phyloP scores from a whole-genome alignment of 2,329 filamentous ascomycete species.

The Sporothrix curviconia region DNA sequence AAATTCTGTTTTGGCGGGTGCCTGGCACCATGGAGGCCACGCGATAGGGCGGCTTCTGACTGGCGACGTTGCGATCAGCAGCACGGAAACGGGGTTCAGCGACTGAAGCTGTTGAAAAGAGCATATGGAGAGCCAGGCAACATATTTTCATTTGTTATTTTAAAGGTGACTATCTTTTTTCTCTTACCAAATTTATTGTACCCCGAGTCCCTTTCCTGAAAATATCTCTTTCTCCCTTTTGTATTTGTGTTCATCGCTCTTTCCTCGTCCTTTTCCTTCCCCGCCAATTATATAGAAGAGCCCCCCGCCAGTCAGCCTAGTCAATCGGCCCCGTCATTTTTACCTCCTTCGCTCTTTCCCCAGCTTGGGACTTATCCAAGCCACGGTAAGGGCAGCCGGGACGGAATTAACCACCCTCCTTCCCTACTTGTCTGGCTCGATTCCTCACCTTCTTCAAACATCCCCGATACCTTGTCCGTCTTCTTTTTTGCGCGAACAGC shows the following conservation, averaged over 20 bases:
- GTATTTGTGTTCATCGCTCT: background rate
- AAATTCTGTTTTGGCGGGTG: slow-evolving; percentile 1
- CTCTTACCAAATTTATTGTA: background rate
- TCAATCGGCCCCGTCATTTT: slow-evolving; percentile 2
- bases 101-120: background rate
- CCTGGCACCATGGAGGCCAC: slow-evolving; percentile 4
- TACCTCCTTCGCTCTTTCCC: background rate
- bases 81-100: too few relatives aligned
- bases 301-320: slow-evolving; percentile 12
- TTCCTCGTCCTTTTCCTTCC: background rate
- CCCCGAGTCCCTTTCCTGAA: background rate
- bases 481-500: background rate
- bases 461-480: too few relatives aligned
- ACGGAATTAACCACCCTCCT: background rate
- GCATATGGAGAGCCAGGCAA: background rate
- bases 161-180: background rate
- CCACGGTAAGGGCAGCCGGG: slow-evolving; percentile 1
- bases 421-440: background rate
- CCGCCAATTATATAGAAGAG: background rate
- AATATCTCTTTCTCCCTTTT: background rate
- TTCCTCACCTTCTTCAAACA: background rate
- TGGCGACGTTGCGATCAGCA: background rate
- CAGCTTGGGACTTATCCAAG: background rate
- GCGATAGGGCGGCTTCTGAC: background rate
- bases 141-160: too few relatives aligned